These are phyloP conservation scores for Scheffersomyces cryptocercus DNA, from an alignment of 1,139 yeast genomes.

Conservation along the genomic window DNA sequence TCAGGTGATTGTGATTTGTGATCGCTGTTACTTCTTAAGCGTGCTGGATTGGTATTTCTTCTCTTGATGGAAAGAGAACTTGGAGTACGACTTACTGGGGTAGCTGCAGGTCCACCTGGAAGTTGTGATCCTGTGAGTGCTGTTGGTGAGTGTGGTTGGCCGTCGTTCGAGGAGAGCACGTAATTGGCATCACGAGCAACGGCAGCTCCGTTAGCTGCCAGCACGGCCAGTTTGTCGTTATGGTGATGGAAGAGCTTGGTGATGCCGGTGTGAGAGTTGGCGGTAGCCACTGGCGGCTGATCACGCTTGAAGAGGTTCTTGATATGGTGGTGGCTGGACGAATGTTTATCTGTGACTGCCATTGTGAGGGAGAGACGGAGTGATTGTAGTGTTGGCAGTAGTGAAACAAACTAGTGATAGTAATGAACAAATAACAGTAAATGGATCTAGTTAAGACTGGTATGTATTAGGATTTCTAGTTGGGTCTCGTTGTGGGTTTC, in stretches of 20 bases:
- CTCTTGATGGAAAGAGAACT: conserved; percentile 31
- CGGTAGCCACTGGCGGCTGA: conserved; percentile 7
- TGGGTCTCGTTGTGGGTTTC: no score
- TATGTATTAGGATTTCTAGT: no score
- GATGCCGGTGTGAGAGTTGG: conserved; percentile 25
- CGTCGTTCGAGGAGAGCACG: background rate
- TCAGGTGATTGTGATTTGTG: conserved; percentile 5
- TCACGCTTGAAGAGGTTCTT: conserved; percentile 22
- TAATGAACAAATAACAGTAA: no score
- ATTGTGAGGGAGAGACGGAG: no score
- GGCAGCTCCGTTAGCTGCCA: conserved; percentile 1
- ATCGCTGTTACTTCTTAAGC: conserved; percentile 6
- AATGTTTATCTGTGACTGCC: no score
- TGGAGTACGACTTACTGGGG: conserved; percentile 21
- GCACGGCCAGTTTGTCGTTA: conserved; percentile 2
- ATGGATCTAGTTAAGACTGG: no score
- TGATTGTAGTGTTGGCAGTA: no score
- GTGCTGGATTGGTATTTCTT: conserved; percentile 21
- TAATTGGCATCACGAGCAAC: background rate
- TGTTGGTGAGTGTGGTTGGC: no score
- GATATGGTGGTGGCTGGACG: conserved; percentile 14
- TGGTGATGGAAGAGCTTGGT: conserved; percentile 23
- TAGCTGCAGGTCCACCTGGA: background rate
- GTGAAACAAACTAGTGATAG: no score
- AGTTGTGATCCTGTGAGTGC: no score